phyloP scores from a whole-genome alignment of 2,329 filamentous ascomycete genomes.

The Alternaria brassicae region DNA sequence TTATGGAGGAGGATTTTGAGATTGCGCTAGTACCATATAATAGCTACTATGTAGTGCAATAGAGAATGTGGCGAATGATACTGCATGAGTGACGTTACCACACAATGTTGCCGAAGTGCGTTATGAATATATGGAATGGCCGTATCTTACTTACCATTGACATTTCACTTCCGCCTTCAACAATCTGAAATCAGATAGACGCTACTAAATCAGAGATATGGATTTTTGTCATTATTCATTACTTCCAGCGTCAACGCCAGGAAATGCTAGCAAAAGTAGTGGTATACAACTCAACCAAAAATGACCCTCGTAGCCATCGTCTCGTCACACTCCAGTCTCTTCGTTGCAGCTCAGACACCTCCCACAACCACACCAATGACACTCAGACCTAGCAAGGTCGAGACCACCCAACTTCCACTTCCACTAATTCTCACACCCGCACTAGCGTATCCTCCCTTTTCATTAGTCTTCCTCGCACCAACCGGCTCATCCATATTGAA shows the following conservation, averaged over 20 bases:
- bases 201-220: not conserved
- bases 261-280: not conserved
- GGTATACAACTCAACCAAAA: not conserved
- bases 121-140: not conserved
- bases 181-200: not conserved
- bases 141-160: not conserved
- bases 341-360: not conserved
- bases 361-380: conserved; percentile 15
- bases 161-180: not conserved
- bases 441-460: conserved; percentile 15
- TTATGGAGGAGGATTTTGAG: not conserved
- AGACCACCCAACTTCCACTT: conserved; percentile 7
- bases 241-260: not conserved
- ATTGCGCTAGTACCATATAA: not conserved
- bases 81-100: not conserved
- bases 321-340: not conserved
- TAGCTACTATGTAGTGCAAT: not conserved
- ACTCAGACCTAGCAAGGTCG: conserved; percentile 17
- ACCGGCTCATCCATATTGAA: conserved; percentile 18
- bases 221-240: not conserved
- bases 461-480: conserved; percentile 9
- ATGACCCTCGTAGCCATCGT: conserved; percentile 6
- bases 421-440: conserved; percentile 9
- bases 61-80: not conserved
- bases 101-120: not conserved